Conservation (phyloP, 345 rosid genomes). For the Eucalyptus marginata region DNA sequence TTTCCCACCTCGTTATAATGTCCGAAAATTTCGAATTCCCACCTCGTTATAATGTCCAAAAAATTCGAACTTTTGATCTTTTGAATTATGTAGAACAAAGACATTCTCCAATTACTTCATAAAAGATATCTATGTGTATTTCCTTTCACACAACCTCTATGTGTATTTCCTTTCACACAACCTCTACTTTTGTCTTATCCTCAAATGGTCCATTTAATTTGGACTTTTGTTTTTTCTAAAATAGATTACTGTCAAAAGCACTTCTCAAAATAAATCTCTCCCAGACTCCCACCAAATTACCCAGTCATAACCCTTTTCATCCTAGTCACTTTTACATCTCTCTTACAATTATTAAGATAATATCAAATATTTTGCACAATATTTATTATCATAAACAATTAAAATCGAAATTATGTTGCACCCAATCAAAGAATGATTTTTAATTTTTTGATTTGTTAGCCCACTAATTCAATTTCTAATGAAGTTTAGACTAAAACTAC, state of each 20-base stretch:
- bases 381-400: background rate
- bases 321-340: background rate
- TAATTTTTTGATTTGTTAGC: background rate
- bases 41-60: background rate
- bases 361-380: background rate
- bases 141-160: background rate
- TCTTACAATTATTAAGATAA: background rate
- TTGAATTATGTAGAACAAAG: background rate
- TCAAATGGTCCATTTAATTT: background rate
- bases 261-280: background rate
- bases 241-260: background rate
- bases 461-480: background rate
- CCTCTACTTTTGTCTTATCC: background rate
- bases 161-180: background rate
- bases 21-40: background rate
- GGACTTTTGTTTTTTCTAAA: background rate
- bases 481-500: background rate
- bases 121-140: background rate
- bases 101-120: background rate
- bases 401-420: background rate
- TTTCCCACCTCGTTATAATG: background rate
- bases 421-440: background rate
- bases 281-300: background rate
- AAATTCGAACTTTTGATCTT: background rate
- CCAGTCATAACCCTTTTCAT: background rate